Evolutionary conservation across 164 flowering plant genomes (phyloP), one percentile per base, ranked within the genome.

Genomic region (Berberis vulgaris): DNA sequence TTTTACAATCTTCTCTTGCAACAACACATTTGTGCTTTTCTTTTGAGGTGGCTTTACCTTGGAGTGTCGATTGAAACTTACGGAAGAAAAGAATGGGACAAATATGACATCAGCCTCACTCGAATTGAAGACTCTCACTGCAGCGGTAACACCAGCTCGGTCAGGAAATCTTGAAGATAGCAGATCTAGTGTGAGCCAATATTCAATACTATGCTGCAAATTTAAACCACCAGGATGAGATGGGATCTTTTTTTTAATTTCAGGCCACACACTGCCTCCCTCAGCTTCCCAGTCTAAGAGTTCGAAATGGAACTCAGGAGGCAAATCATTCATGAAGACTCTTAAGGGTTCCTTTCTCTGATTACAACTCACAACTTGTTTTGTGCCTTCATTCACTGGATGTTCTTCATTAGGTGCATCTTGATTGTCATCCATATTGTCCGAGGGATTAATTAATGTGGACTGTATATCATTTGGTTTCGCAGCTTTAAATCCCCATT

Each of bases 251-350:
- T 64, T 66, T 49, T 73, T 72, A 59, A 88, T 59, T 74, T 91
- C 88, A 26, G 98, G 98, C 98, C 97, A 91, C 50, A 89, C 81
- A 70, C 72, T 75, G 0, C 66, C 57, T 1, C 75, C 82, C 43
- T 73, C 57, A 0, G 77, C 66, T 53, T 86, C 84, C 98, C 98
- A 94, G 59, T 71, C 87, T 42, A 89, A 69, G 5, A 94, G 77
- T 59, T 71, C 89, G 64, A 93, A 90, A 71, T 93, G 98, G 68
- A 93, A 94, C 67, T 84, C 86, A 3, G 95, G 73, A n/a, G 92
- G 84, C 63, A 94, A 80, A 69, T 94, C 96, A 78, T 94, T 91
- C 98, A 94, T 94, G 71, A 75, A 94, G 54, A 94, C 93, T 72
- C 83, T 90, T 45, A 92, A 79, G 26, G 61, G 59, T 11, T 67